These are phyloP conservation scores for Colletotrichum plurivorum DNA, from an alignment of 2,329 filamentous ascomycete species.

Conservation along the genomic window DNA sequence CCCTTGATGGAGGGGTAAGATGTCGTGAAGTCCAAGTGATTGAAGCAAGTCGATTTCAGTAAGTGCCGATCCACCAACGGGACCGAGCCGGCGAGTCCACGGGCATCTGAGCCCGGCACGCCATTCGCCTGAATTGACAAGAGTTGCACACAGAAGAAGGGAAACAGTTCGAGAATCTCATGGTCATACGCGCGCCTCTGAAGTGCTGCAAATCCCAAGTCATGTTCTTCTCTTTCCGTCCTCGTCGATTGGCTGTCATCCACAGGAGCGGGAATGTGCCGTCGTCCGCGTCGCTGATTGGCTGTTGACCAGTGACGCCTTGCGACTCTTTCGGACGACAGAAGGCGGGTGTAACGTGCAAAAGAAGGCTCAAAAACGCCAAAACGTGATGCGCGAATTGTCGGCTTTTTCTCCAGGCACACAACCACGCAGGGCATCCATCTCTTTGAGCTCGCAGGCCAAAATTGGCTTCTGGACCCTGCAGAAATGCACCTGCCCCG, in stretches of 20 bases:
- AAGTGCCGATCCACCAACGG: slow-evolving; percentile 3
- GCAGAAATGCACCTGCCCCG: slow-evolving; percentile 18
- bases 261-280: slow-evolving; percentile 39
- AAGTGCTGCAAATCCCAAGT: background rate
- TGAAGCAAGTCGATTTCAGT: no score
- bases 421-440: background rate
- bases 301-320: slow-evolving; percentile 9
- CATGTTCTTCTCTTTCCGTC: slow-evolving; percentile 14
- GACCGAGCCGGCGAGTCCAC: slow-evolving; percentile 42
- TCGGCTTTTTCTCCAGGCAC: background rate
- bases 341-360: background rate
- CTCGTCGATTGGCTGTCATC: slow-evolving; percentile 32
- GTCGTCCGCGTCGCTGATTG: slow-evolving; percentile 36
- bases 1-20: no score
- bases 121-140: slow-evolving; percentile 14
- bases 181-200: slow-evolving; percentile 3
- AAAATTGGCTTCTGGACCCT: slow-evolving; percentile 32
- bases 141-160: no score
- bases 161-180: background rate
- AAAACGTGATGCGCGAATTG: slow-evolving; percentile 16
- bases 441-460: slow-evolving; percentile 1
- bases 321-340: background rate
- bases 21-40: no score
- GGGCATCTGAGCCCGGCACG: slow-evolving; percentile 17
- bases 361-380: background rate